Base-by-base conservation (phyloP, 179 eudicot genomes). In the Spinacia oleracea region DNA sequence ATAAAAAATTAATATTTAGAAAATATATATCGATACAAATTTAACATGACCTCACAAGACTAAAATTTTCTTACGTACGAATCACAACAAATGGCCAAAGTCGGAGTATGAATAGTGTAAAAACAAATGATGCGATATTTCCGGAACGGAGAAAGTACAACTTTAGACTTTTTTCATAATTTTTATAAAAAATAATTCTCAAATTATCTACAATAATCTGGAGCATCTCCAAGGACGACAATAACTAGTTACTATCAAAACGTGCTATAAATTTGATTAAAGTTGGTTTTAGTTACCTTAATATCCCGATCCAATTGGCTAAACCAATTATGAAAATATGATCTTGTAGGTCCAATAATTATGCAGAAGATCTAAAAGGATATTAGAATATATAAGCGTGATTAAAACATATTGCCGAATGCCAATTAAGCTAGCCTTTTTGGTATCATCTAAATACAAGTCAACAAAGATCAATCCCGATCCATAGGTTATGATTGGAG, bases 291-390 rank as follows among this genome's bases (percentile, higher is more conserved):
- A 50, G 12, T 72, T 29, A 29, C 60, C 1, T 43, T 45, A 43
- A 45, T 1, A 27, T 70, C 73, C 11, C 21, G 9, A 45, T 25
- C 46, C 25, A 67, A 34, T 67, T 21, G 1, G 10, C 71, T 6
- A 12, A 72, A 73, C 66, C 72, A 76, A 76, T 83, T 51, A 79
- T 43, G 32, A 64, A 64, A 72, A 32, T 48, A 25, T 65, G 82
- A 71, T 77, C 55, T 1, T 77, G 77, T 84, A 69, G 89, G 87
- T 23, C 85, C 87, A 80, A 77, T 55, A 82, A 84, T 87, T 82
- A 82, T 78, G 35, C 75, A 72, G 79, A 74, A 65, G 43, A 77
- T 80, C 64, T 53, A 75, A 70, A 40, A 50, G 58, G 78, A 66
- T 75, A 81, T 65, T 56, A 27, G 43, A 78, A 58, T 81, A 78